phyloP scores from a whole-genome alignment of 2,329 filamentous ascomycete genomes.

The Talaromyces sp. region DNA sequence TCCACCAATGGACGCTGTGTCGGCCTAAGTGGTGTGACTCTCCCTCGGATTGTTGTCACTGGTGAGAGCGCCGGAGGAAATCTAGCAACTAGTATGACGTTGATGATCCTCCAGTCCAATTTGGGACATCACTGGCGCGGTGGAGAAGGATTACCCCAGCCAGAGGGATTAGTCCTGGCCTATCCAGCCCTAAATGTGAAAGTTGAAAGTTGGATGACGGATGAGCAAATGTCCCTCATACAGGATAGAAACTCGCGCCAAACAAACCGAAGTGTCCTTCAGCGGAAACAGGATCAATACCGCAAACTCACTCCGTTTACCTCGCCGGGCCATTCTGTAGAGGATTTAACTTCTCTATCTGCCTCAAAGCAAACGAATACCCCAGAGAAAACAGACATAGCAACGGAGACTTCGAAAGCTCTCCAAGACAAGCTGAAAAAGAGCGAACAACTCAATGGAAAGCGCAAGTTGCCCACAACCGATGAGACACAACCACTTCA shows the following conservation, averaged over 20 bases:
- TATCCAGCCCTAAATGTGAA: conserved; percentile 96
- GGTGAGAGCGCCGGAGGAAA: conserved; percentile 85
- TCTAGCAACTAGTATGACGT: conserved; percentile 73
- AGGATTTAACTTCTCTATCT: conserved; percentile 49
- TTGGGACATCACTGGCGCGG: conserved; percentile 60
- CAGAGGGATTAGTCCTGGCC: conserved; percentile 79
- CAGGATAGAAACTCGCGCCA: conserved; percentile 77
- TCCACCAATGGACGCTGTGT: conserved; percentile 73
- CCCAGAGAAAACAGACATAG: conserved; percentile 25
- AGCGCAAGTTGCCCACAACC: conserved; percentile 37
- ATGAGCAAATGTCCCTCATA: conserved; percentile 95
- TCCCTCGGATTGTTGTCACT: conserved; percentile 71
- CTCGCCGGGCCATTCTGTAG: conserved; percentile 79
- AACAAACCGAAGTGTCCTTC: conserved; percentile 76
- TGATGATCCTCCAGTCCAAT: conserved; percentile 85
- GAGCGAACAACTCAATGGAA: conserved; percentile 37
- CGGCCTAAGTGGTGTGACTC: conserved; percentile 67
- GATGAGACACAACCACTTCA: conserved; percentile 59
- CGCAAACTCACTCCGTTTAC: conserved; percentile 71
- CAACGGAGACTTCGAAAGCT: conserved; percentile 23
- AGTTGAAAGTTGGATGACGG: conserved; percentile 98
- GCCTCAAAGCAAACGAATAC: conserved; percentile 17
- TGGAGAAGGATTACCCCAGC: conserved; percentile 66
- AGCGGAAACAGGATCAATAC: conserved; percentile 87
- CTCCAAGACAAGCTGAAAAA: conserved; percentile 34